Evolutionary conservation across 164 flowering plant species (phyloP), one percentile per base, ranked within the genome.

Genomic region (Nymphaea thermarum): DNA sequence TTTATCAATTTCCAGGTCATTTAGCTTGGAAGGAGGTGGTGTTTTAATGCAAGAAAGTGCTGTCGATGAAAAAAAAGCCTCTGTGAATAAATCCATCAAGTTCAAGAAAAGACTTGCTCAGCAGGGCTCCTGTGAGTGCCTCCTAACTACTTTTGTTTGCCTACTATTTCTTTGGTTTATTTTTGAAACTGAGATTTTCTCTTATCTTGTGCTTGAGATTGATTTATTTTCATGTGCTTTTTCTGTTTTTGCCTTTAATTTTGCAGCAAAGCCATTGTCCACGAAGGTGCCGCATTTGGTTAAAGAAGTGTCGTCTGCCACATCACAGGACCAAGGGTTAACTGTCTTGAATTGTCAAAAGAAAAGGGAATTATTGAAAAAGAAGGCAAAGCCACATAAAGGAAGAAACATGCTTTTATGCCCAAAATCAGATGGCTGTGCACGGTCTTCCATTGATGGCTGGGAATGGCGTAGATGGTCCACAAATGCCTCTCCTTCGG

Each of bases 391-490:
- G 63, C 66, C 72, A 42, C 64, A 71, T 47, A 84, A 81, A 74
- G 73, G 73, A 60, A 80, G 73, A 68, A 65, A 25, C 53, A 69
- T 44, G 45, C 76, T 67, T 66, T 67, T 74, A 36, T 85, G 85
- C 65, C 94, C 93, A 4, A 79, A 61, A 63, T 91, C 99, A 55
- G 78, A 77, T 82, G 98, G 96, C n/a, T 95, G 99, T 84, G 98
- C 99, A 44, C 81, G 99, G 57, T 70, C 82, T 69, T 92, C 98
- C 60, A 85, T 95, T 51, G 80, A 82, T 81, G 99, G 99, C 51
- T 92, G 96, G 99, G 87, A 92, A 70, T 95, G 99, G 99, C 99
- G 72, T 79, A 82, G 65, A 47, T 95, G 99, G 99, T 89, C 98
- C 43, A 60, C 64, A 12, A 81, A 75, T 63, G 97, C 99, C 16